phyloP scores from a whole-genome alignment of 495 filamentous ascomycete genomes.

The Bryoglossum gracile region DNA sequence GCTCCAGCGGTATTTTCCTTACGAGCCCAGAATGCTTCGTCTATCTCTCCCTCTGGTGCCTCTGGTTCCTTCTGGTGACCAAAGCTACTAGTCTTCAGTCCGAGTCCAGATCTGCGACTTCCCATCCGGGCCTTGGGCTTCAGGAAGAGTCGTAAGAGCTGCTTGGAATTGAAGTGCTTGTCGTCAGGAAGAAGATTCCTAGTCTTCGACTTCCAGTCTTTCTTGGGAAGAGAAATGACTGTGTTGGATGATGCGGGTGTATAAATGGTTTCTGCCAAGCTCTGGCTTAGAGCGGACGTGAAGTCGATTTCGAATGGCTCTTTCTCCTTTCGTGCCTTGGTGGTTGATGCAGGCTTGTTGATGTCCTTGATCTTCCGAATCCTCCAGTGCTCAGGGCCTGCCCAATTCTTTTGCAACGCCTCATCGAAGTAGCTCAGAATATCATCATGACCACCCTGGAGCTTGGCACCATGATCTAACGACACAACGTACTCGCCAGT shows the following conservation, averaged over 20 bases:
- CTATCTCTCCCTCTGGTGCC: conserved; percentile 65
- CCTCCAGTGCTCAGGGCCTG: conserved; percentile 97
- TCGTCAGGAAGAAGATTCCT: conserved; percentile 93
- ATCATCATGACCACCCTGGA: conserved; percentile 66
- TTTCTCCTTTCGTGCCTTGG: conserved; percentile 77
- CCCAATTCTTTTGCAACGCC: conserved; percentile 93
- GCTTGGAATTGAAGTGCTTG: conserved; percentile 94
- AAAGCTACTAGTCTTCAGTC: conserved; percentile 30
- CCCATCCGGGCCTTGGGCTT: conserved; percentile 83
- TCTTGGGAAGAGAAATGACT: conserved; percentile 76
- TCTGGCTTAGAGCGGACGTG: conserved; percentile 56
- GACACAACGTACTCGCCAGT: conserved; percentile 63
- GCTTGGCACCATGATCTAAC: conserved; percentile 52
- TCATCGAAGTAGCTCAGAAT: conserved; percentile 97
- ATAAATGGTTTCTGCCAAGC: conserved; percentile 73
- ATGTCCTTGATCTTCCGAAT: conserved; percentile 88
- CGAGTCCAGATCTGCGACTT: conserved; percentile 35
- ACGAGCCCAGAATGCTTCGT: conserved; percentile 93
- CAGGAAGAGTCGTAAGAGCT: conserved; percentile 82
- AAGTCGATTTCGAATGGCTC: conserved; percentile 96
- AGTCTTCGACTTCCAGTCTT: conserved; percentile 90
- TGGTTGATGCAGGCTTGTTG: conserved; percentile 49
- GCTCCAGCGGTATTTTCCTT: conserved; percentile 50
- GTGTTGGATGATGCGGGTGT: conserved; percentile 75
- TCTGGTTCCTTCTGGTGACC: conserved; percentile 42